Evolutionary conservation across 148 eudicot species (phyloP), one percentile per base, ranked within the genome.

Genomic region (Hydrangea macrophylla): DNA sequence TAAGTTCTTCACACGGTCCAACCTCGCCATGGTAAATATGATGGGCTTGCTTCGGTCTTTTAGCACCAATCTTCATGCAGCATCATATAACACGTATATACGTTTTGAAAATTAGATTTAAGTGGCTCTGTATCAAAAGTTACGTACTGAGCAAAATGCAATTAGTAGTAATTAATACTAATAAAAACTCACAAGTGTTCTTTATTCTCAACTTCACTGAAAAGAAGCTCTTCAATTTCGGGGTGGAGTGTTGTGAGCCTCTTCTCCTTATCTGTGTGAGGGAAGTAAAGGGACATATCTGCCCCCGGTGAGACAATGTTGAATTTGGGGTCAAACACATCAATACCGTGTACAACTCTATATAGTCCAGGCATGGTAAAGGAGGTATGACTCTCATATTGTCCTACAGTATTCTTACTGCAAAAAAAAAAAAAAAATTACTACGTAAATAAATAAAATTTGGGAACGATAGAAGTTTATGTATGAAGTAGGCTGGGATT

Each of bases 321-420:
- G 86, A 94, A 94, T 64, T 94, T 94, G 18, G 98, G 97, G 78
- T 94, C 97, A 25, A 94, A 94, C 61, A 90, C 97, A 51, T 94
- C 91, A 22, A 90, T 88, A 30, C 98, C 98, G 62, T 94, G 98
- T 55, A 94, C 98, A 65, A 94, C 98, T 25, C 98, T 75, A 90
- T 94, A 94, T 40, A 94, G 77, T 25, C 95, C 98, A 30, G 98
- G 98, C 76, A 94, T 88, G 3, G 98, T 90, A 73, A 90, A 94
- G 33, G 90, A 82, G 58, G 69, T 88, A 67, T 94, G 98, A 60
- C 92, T 86, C 84, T 94, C 97, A 40, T 94, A 94, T 50, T 94
- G 98, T 20, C 98, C 98, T 63, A 90, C 98, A 0, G 95, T 94
- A 75, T 90, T 93, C 86, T 94, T 94, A 81, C 98, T 94, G 86